Evolutionary conservation across 2,329 filamentous ascomycete genomes (phyloP).

Genomic region (Microcera coccophila): DNA sequence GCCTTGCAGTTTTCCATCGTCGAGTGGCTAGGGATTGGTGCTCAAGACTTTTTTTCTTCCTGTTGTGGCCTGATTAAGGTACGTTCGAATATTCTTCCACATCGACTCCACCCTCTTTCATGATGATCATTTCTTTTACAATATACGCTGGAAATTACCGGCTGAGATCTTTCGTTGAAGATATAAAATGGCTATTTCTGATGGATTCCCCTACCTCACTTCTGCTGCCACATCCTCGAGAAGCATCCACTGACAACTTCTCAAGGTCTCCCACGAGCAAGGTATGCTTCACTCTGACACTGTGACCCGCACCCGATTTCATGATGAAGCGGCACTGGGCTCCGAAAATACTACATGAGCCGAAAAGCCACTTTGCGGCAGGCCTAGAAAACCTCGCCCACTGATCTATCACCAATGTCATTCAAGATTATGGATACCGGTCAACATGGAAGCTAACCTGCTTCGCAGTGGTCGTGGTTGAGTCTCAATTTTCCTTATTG

Average conservation of each 20-base stretch:
- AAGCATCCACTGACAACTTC: conserved; percentile 31
- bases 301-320: conserved; percentile 24
- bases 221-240: conserved; percentile 8
- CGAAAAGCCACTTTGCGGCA: conserved; percentile 89
- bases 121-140: conserved; percentile 64
- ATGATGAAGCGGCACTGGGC: conserved; percentile 98
- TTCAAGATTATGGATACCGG: conserved; percentile 5
- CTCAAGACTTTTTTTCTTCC: conserved; percentile 6
- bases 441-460: conserved; percentile 20
- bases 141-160: conserved; percentile 93
- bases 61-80: conserved; percentile 28
- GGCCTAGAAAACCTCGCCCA: conserved; percentile 99
- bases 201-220: conserved; percentile 37
- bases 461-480: conserved; percentile 14
- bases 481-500: not conserved
- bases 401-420: conserved; percentile 56
- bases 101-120: conserved; percentile 2
- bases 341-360: conserved; percentile 74
- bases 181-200: conserved; percentile 86
- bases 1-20: conserved; percentile 19
- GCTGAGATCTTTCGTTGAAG: conserved; percentile 74
- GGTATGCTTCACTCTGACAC: conserved; percentile 36
- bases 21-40: conserved; percentile 27
- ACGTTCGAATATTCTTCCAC: conserved; percentile 18
- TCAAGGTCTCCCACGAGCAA: conserved; percentile 25